Evolutionary conservation across 176 grass and related monocot genomes (phyloP).

Genomic region (Calamus simplicifolius): DNA sequence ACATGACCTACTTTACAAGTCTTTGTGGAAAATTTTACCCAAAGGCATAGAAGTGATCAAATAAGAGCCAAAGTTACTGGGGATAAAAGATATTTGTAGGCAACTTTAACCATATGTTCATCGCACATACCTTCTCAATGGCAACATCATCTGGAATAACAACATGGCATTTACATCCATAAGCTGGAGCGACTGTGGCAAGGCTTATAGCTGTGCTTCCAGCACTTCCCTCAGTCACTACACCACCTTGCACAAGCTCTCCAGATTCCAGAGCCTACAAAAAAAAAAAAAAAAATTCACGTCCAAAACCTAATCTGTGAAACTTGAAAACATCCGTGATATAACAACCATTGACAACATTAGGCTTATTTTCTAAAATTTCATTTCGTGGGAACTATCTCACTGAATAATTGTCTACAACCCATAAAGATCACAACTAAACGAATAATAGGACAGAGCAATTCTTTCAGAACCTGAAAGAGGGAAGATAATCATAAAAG

Average conservation of each 20-base stretch:
- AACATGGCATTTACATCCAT: conserved; percentile 84
- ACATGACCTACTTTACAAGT: too few species aligned
- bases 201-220: conserved; percentile 97
- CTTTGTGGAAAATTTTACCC: background rate
- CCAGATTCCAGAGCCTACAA: conserved; percentile 70
- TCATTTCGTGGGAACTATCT: too few species aligned
- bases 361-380: too few species aligned
- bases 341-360: too few species aligned
- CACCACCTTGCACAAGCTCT: conserved; percentile 52
- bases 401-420: too few species aligned
- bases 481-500: too few species aligned
- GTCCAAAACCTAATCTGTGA: background rate
- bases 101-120: too few species aligned
- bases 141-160: conserved; percentile 93
- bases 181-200: conserved; percentile 79
- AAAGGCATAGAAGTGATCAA: conserved; percentile 10
- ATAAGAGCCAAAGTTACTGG: background rate
- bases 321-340: conserved; percentile 9
- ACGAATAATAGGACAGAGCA: too few species aligned
- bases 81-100: too few species aligned
- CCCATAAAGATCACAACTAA: too few species aligned
- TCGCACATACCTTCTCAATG: conserved; percentile 62
- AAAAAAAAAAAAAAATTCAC: background rate
- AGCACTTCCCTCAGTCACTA: conserved; percentile 86
- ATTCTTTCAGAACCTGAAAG: too few species aligned